Evolutionary conservation across 345 rosid species (phyloP).

Genomic region (Balakata baccata): DNA sequence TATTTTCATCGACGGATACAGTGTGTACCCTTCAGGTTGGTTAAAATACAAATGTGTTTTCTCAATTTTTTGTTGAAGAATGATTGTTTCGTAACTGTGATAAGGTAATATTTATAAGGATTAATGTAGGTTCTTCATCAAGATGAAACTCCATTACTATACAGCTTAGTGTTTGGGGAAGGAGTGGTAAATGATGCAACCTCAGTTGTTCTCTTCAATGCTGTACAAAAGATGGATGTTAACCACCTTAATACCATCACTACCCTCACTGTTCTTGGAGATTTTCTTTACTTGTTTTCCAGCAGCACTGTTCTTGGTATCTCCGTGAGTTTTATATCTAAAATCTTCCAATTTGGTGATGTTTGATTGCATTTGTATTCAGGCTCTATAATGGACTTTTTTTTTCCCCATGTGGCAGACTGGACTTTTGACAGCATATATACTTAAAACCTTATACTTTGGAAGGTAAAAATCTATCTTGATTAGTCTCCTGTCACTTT

Average conservation of each 20-base stretch:
- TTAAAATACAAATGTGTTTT: constrained; percentile 1
- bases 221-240: constrained; percentile 71
- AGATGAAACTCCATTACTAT: constrained; percentile 79
- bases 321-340: constrained; percentile 40
- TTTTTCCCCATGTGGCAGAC: constrained; percentile 45
- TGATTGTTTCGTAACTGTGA: not conserved
- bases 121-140: constrained; percentile 70
- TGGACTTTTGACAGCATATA: constrained; percentile 65
- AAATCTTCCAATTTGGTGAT: not conserved
- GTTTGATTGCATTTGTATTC: not conserved
- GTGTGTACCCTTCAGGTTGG: constrained; percentile 92
- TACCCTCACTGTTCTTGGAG: constrained; percentile 43
- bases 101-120: not conserved
- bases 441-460: constrained; percentile 61
- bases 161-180: constrained; percentile 92
- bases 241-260: constrained; percentile 40
- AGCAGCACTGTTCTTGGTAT: constrained; percentile 79
- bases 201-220: constrained; percentile 76
- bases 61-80: not conserved
- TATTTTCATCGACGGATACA: constrained; percentile 88
- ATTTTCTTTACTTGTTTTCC: constrained; percentile 68
- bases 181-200: constrained; percentile 97
- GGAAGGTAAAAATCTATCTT: constrained; percentile 46
- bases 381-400: too few relatives aligned
- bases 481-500: not conserved